Evolutionary conservation across 1,139 yeast genomes (phyloP).

Genomic region (Casaregolazyma lundiana): DNA sequence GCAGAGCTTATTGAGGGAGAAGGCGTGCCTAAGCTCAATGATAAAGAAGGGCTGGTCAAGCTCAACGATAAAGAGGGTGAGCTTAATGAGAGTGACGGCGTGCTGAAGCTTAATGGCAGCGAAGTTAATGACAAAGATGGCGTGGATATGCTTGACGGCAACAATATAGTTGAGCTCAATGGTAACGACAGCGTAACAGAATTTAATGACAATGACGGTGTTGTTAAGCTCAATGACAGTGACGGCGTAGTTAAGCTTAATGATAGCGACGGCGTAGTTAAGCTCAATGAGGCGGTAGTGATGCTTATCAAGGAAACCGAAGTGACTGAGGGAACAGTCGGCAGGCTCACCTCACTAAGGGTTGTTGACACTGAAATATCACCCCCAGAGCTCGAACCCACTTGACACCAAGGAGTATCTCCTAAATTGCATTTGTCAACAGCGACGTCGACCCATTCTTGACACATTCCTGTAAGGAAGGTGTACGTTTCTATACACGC

Average conservation of each 20-base stretch:
- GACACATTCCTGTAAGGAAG: not conserved
- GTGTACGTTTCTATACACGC: not conserved
- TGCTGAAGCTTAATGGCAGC: not conserved
- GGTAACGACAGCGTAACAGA: not conserved
- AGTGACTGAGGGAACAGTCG: too few species aligned
- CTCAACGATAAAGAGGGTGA: not conserved
- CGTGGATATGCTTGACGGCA: not conserved
- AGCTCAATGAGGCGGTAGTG: too few species aligned
- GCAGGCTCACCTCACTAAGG: too few species aligned
- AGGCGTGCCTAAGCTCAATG: not conserved
- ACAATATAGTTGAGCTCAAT: not conserved
- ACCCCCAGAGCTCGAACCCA: not conserved
- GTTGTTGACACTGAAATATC: too few species aligned
- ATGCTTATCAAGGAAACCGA: too few species aligned
- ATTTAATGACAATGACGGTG: not conserved
- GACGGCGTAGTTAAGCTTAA: not conserved
- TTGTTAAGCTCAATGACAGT: not conserved
- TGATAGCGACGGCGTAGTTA: not conserved
- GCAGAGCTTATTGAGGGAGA: not conserved
- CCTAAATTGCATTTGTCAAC: not conserved
- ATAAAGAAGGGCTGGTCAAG: not conserved
- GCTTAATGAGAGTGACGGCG: not conserved
- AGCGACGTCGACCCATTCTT: not conserved
- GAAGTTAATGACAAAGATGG: not conserved
- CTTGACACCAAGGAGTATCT: not conserved